Base-by-base conservation (phyloP, 352 stramenopile species). In the Pythium dissotocum region DNA sequence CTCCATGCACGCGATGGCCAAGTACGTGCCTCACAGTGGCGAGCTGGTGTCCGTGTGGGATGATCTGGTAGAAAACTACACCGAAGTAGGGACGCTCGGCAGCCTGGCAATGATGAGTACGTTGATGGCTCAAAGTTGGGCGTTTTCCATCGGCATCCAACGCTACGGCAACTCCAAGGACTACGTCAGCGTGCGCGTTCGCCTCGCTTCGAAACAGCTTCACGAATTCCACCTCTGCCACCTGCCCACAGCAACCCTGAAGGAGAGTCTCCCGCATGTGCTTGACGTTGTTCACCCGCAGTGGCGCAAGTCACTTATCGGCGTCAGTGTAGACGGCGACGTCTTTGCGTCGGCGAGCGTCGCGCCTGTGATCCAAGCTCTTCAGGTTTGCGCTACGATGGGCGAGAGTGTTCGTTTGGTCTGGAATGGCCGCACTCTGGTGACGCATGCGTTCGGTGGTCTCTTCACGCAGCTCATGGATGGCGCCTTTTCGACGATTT, bases 111-210 rank as follows among this genome's bases (percentile, higher is more conserved):
- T 77, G 40, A 63, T 77, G 8, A 69, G 77, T 21, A 52, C 65
- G 52, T 61, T 88, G 28, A 53, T 91, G 14, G 56, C 61, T 9
- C 58, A 68, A 26, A 76, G 73, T 42, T 88, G 79, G 83, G 73
- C 69, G 12, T 86, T 89, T 53, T 87, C 77, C 1, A 30, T 91
- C 14, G 75, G 75, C 10, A 32, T 91, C 30, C 70, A 74, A n/a
- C n/a, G 55, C 7, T 40, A 40, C 14, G 38, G 35, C 18, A 33
- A 33, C 10, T 26, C 9, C 3, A 60, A 61, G 60, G 4, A 69
- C 52, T 26, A 66, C 76, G 30, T 72, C 60, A 16, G 40, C 14
- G 52, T 88, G 48, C 77, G 73, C 12, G 40, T 85, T 33, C 80
- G 79, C n/a, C 61, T 85, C 36, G 81, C 77, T 46, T 58, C 61